Evolutionary conservation across 768 basidiomycete species (phyloP), one percentile per base, ranked within the genome.

Genomic region (Tylopilus vinaceipallidus): DNA sequence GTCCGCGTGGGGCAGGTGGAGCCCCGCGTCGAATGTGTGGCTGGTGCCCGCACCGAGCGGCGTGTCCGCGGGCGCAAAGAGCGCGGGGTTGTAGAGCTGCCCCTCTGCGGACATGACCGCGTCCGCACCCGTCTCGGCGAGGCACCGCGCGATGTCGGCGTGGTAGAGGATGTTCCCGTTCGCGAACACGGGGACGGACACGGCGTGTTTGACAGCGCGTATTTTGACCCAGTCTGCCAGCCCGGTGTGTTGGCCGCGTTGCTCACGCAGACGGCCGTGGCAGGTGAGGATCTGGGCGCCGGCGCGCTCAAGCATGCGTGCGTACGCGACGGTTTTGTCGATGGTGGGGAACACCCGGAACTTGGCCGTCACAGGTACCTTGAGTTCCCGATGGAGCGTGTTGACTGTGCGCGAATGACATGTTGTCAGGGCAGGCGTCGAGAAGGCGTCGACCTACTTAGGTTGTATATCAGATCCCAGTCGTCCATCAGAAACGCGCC

Each of bases 61-160:
- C n/a, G 62, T 27, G 24, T 29, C 26, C 12, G 65, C 54, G 70
- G 63, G 30, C 61, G 70, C 68, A 58, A 91, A 98, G 12, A 98
- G 63, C 0, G 92, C 84, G 0, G 91, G 87, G 61, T 99, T 98
- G 65, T 97, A 97, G 0, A 99, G 74, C 54, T 95, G 86, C 0
- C 91, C 95, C 71, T 97, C 97, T 1, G 95, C 97, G 36, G 83
- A 86, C 94, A 98, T 97, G 50, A 98, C 84, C 0, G 83, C 95
- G 60, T 97, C 93, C 6, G 83, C 87, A 13, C 93, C 91, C 0
- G 97, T 99, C 42, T 81, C 80, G 20, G 79, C 77, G 27, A 99
- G 71, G 66, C 94, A 98, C 11, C 74, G 72, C 43, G 78, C 75
- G 40, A 98, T 80, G 67, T 98, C 95, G n/a, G 82, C 77, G 37